Conservation (phyloP, 208 protist species). For the Crithidia mellificae region DNA sequence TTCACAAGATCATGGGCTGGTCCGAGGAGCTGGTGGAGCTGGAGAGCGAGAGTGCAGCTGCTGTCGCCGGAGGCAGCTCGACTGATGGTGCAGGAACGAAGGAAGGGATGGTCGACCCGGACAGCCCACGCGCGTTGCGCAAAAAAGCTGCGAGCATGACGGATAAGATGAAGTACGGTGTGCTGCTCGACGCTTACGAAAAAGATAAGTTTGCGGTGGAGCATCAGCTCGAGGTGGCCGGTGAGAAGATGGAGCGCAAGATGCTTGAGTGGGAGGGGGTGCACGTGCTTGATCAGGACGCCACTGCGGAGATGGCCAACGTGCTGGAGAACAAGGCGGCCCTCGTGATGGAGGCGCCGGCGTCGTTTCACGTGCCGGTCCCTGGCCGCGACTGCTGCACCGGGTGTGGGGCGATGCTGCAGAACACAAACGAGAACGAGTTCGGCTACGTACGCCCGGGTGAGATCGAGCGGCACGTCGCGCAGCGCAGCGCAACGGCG, state of each 20-base stretch:
- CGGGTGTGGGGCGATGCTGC: constrained; percentile 86
- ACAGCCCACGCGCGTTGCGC: constrained; percentile 39
- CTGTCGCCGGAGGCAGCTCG: neutral
- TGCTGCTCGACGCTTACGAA: constrained; percentile 84
- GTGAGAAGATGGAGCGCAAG: constrained; percentile 78
- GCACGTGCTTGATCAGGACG: constrained; percentile 82
- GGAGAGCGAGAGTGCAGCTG: constrained; percentile 47
- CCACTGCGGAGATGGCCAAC: constrained; percentile 52
- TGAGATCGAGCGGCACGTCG: constrained; percentile 79
- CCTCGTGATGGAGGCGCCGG: constrained; percentile 79
- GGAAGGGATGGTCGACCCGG: constrained; percentile 7
- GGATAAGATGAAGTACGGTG: constrained; percentile 87
- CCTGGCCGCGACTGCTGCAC: constrained; percentile 82
- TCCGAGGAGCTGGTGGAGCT: constrained; percentile 81
- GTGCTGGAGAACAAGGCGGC: constrained; percentile 73
- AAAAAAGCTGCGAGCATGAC: constrained; percentile 63
- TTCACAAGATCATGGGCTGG: constrained; percentile 94
- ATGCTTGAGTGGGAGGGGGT: constrained; percentile 90
- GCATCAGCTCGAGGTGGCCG: constrained; percentile 76
- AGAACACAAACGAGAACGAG: constrained; percentile 62
- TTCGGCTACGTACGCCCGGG: constrained; percentile 82
- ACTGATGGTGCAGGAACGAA: neutral
- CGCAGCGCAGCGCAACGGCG: constrained; percentile 50
- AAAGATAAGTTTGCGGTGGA: constrained; percentile 88
- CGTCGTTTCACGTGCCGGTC: constrained; percentile 72